Evolutionary conservation across 768 basidiomycete species (phyloP), one percentile per base, ranked within the genome.

Genomic region (Leccinum barrowsii): DNA sequence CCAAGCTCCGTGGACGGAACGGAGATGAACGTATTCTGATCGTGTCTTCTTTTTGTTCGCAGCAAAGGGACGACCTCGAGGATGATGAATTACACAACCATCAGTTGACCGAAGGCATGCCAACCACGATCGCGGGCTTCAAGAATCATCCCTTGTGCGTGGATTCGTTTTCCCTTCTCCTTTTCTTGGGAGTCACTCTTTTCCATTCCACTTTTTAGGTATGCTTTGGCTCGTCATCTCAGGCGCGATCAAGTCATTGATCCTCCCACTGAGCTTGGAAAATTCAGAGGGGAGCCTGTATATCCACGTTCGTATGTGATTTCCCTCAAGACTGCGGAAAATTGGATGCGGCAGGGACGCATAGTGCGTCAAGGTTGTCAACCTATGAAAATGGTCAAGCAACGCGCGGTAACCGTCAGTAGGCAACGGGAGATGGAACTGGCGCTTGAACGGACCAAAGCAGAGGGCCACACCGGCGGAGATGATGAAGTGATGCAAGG

Each of bases 1-100:
- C 52, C 59, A 57, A 50, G 55, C 55, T 59, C 61, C 69, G 52
- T 63, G 60, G 53, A 19, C 50, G 22, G 46, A 42, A 61, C 63
- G 64, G 61, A 68, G 35, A 66, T 65, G 56, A 60, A 49, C 53
- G 51, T 54, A 48, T 53, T 65, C 54, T 54, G 59, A 57, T 30
- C 17, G 22, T 52, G 50, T 28, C 50, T 50, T 55, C 42, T 50
- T 54, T 46, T 50, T 44, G 46, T 58, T 32, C 28, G 42, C 66
- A 97, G 96, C 82, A 93, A 70, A 84, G 97, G 60, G 96, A 98
- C 70, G 92, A 96, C 62, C 70, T 90, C 6, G 97, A 99, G 74
- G 94, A 98, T 65, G 89, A 91, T 24, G 93, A 97, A 73, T 77
- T 99, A 22, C 79, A 89, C 59, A 77, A 77, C 0, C 84, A 84